These are phyloP conservation scores for Dactylellina haptotyla DNA, from an alignment of 2,329 filamentous ascomycete genomes.

Conservation along the genomic window DNA sequence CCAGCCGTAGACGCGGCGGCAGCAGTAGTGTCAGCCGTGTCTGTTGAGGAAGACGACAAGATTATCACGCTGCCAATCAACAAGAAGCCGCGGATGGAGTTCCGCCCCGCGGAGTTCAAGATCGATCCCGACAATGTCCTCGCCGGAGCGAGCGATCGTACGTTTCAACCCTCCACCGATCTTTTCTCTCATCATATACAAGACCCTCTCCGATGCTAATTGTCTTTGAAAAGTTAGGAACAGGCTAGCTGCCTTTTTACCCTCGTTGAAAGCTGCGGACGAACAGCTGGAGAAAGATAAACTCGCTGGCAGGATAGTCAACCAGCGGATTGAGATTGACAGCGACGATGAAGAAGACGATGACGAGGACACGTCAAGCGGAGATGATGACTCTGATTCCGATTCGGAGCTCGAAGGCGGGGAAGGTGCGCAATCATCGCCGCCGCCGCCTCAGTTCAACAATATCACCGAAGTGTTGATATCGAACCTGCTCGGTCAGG, in stretches of 20 bases:
- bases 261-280: slow-evolving; percentile 63
- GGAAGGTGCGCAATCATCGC: background rate
- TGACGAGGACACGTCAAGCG: background rate
- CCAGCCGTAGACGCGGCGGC: slow-evolving; percentile 11
- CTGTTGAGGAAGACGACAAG: slow-evolving; percentile 12
- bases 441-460: background rate
- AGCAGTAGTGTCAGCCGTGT: background rate
- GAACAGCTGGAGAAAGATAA: slow-evolving; percentile 62
- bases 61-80: slow-evolving; percentile 29
- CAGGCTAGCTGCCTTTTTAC: slow-evolving; percentile 63
- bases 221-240: slow-evolving; percentile 38
- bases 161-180: too few relatives aligned
- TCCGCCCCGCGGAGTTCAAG: slow-evolving; percentile 8
- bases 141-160: slow-evolving; percentile 51
- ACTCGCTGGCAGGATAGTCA: slow-evolving; percentile 61
- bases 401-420: background rate
- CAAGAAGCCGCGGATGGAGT: slow-evolving; percentile 39
- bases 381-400: slow-evolving; percentile 54
- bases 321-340: slow-evolving; percentile 60
- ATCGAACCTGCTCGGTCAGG: slow-evolving; percentile 23
- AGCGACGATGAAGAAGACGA: slow-evolving; percentile 54
- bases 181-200: background rate
- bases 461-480: slow-evolving; percentile 30
- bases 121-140: slow-evolving; percentile 35
- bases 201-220: slow-evolving; percentile 10